Percentiles rank a stretch among this genome's conserved stretches.
Evolutionary conservation across 2,329 filamentous ascomycete genomes (phyloP).

Genomic region (Colletotrichum sp.): DNA sequence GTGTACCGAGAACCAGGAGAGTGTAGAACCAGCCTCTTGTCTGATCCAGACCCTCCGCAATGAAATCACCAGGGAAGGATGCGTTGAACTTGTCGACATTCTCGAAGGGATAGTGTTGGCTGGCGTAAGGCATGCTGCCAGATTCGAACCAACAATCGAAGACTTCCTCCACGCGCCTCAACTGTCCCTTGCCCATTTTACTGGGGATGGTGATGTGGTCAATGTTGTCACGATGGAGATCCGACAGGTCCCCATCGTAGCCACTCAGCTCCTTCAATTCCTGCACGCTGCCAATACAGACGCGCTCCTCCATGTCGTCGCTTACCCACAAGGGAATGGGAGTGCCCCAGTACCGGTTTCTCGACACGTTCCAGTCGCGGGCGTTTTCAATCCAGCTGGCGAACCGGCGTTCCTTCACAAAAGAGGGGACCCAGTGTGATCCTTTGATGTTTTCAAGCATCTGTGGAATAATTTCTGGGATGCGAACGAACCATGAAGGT

Average conservation of each 20-base stretch:
- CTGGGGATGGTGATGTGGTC: constrained; percentile 95
- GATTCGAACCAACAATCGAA: constrained; percentile 99
- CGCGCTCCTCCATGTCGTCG: constrained; percentile 83
- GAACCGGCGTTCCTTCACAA: constrained; percentile 91
- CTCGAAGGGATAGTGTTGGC: constrained; percentile 90
- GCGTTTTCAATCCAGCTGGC: constrained; percentile 91
- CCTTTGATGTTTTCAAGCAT: constrained; percentile 91
- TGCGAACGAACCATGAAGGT: constrained; percentile 93
- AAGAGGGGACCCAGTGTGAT: constrained; percentile 89
- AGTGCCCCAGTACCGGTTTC: constrained; percentile 95
- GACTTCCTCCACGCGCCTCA: constrained; percentile 83
- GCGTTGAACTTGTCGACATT: constrained; percentile 81
- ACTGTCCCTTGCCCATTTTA: constrained; percentile 81
- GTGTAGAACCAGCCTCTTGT: constrained; percentile 98
- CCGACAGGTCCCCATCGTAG: constrained; percentile 80
- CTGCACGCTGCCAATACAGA: constrained; percentile 84
- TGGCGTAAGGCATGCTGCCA: constrained; percentile 93
- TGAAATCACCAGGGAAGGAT: constrained; percentile 90
- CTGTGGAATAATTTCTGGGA: constrained; percentile 80
- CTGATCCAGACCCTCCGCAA: constrained; percentile 91
- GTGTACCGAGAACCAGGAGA: constrained; percentile 83
- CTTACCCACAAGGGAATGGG: constrained; percentile 92
- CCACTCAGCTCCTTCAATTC: constrained; percentile 87
- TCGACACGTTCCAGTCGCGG: constrained; percentile 92
- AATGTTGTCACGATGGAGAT: constrained; percentile 91